Evolutionary conservation across 1,284 basidiomycete species (phyloP), one percentile per base, ranked within the genome.

Genomic region (Grifola frondosa): DNA sequence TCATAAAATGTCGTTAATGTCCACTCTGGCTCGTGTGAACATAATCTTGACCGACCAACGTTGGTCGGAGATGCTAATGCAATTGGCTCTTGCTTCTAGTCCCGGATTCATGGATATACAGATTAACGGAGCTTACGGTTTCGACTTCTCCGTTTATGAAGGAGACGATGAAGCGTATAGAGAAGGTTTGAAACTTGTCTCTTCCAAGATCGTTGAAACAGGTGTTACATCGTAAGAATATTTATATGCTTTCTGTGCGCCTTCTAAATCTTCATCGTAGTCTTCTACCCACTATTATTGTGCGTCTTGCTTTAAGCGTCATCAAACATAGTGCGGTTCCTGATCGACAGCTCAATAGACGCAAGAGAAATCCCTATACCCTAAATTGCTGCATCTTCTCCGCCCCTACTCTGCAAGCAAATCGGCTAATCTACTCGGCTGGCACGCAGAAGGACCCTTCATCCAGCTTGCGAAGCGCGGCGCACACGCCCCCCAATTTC

Each of bases 391-490:
- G 3, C 68, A 70, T 40, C 71, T 86, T 19, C 71, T 87, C 25
- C 76, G 77, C 35, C 84, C 86, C 0, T 79, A 76, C 63, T 76
- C 79, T 36, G 77, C 76, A 32, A 69, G 70, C 4, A 72, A 56
- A 38, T 84, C 75, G 30, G 88, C 88, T 1, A 85, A 79, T 40
- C 67, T 88, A 3, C 76, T 95, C 13, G 91, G 91, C 13, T 95
- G 88, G 81, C 91, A 95, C 56, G 88, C 80, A 23, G 92, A 95
- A 65, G 92, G 92, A 0, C 92, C 92, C 1, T 96, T 94, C 70
- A 75, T 95, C 30, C 84, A 84, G 46, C 68, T 76, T 47, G 79
- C 77, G 30, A 90, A 91, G 60, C 82, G 88, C 42, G 91, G 91
- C 5, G 88, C 88, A 1, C 91, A 95, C 61, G 75, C 81, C 3